Evolutionary conservation across 208 protist genomes (phyloP).

Genomic region (Trypanosoma brucei): DNA sequence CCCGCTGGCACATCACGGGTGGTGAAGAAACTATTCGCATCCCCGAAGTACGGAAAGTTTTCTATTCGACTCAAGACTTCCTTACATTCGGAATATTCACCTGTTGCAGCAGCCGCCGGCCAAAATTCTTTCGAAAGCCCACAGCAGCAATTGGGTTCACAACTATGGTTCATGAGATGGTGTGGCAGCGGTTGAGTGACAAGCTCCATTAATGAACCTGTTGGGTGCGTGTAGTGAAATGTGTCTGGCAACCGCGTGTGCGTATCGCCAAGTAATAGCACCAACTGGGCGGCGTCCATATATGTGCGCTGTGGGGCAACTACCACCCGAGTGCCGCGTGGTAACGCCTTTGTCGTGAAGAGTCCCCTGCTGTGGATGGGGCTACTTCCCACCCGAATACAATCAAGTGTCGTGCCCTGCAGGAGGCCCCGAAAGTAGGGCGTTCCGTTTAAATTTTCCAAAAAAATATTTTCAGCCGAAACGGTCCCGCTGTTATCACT

Average conservation of each 20-base stretch:
- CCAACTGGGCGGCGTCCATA: slow-evolving; percentile 38
- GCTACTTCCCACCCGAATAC: slow-evolving; percentile 59
- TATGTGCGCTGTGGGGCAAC: slow-evolving; percentile 46
- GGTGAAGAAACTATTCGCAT: slow-evolving; percentile 72
- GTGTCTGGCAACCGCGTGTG: slow-evolving; percentile 62
- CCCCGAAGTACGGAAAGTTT: slow-evolving; percentile 45
- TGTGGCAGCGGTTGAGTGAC: slow-evolving; percentile 60
- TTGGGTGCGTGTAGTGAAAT: slow-evolving; percentile 73
- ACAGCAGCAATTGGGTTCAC: slow-evolving; percentile 52
- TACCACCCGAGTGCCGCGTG: slow-evolving; percentile 55
- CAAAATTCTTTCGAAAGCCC: slow-evolving; percentile 66
- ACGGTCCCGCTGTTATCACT: no score
- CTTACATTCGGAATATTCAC: neutral
- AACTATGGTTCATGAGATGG: slow-evolving; percentile 79
- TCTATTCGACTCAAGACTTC: slow-evolving; percentile 30
- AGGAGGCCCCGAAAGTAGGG: slow-evolving; percentile 24
- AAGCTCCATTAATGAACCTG: slow-evolving; percentile 51
- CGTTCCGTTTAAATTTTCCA: neutral
- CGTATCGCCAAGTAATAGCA: slow-evolving; percentile 54
- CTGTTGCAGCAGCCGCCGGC: slow-evolving; percentile 24
- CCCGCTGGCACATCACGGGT: slow-evolving; percentile 55
- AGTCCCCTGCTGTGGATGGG: slow-evolving; percentile 67
- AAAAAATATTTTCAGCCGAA: neutral
- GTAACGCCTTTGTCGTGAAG: slow-evolving; percentile 34
- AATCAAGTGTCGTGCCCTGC: slow-evolving; percentile 27